Base-by-base conservation (phyloP, 768 basidiomycete genomes). In the Amanita pallidorosea region DNA sequence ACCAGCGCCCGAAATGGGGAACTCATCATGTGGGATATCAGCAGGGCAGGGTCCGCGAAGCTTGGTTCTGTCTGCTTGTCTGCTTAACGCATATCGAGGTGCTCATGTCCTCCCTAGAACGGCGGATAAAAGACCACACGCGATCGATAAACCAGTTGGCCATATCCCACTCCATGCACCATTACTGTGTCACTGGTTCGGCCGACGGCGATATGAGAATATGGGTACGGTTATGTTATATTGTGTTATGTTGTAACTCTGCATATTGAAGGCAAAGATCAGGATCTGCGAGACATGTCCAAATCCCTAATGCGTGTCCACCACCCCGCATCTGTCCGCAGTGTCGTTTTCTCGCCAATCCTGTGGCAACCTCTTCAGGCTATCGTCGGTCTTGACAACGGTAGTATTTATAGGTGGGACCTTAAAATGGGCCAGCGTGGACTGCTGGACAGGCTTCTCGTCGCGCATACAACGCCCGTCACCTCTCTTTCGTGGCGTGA, bases 1-100 rank as follows among this genome's bases (percentile, higher is more conserved):
- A 89, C 88, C 2, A 87, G 86, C 58, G 85, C 85, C 1, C 70
- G 83, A 13, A 89, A 88, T 55, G 88, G 88, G 1, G 88, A 89
- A 48, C 74, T 90, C 34, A 84, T 88, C 27, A 77, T 88, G 72
- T 90, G 88, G 88, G 86, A 89, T 61, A 56, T 88, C 25, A 77
- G 81, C 57, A 85, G 80, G 61, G 64, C 73, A 18, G 82, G 84
- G 3, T 60, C 69, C 2, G 75, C 77, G 37, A 89, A 88, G 66
- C 85, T 78, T 57, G 86, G 87, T 27, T 27, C 27, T 4, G 7
- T 89, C 58, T 45, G 75, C 55, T 13, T n/a, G n/a, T 6, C 49
- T 12, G 44, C 17, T 45, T 51, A 17, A 17, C 29, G 34, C 52
- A 42, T 40, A 33, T 15, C 22, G 38, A 5, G 27, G 40, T 5